A percentile compares a stretch with the other conserved stretches of the same genome.
These are phyloP conservation scores for Alternaria alternata DNA, from an alignment of 2,329 filamentous ascomycete genomes.

Conservation along the genomic window DNA sequence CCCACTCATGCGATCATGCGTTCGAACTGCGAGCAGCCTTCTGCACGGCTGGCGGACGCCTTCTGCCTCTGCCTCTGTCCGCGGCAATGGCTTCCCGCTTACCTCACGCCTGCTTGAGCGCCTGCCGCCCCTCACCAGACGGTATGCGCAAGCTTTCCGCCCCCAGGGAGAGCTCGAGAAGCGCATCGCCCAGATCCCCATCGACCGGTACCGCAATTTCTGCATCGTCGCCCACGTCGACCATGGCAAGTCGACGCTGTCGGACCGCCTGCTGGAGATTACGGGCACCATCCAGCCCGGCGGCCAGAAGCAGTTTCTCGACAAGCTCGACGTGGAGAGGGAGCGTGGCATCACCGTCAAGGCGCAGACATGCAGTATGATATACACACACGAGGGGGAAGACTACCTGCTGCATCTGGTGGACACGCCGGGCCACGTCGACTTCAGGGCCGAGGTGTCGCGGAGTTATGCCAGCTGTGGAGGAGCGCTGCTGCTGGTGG, in stretches of 20 bases:
- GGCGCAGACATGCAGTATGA: conserved; percentile 97
- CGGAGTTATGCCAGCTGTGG: conserved; percentile 96
- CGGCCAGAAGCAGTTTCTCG: conserved; percentile 91
- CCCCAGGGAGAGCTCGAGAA: conserved; percentile 64
- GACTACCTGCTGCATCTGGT: conserved; percentile 96
- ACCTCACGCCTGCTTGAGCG: conserved; percentile 34
- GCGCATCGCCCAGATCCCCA: conserved; percentile 76
- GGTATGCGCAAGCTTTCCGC: conserved; percentile 50
- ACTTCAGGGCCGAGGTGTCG: conserved; percentile 96
- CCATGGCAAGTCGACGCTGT: conserved; percentile 96
- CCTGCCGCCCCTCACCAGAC: conserved; percentile 36
- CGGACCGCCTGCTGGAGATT: conserved; percentile 88
- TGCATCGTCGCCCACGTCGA: conserved; percentile 99
- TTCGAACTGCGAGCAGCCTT: conserved; percentile 54
- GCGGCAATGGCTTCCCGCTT: conserved; percentile 24
- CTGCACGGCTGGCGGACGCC: conserved; percentile 48
- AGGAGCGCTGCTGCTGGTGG: conserved; percentile 86
- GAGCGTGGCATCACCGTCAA: conserved; percentile 98
- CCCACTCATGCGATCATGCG: conserved; percentile 61
- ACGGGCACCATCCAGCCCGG: conserved; percentile 90
- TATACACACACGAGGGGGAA: conserved; percentile 83
- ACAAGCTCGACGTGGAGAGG: conserved; percentile 95
- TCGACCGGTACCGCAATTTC: conserved; percentile 88
- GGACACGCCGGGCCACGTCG: conserved; percentile 96
- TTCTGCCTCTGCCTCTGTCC: conserved; percentile 30